A percentile compares a stretch with the other conserved stretches of the same genome.
Conservation (phyloP, 768 basidiomycete genomes). For the Russula abietina region DNA sequence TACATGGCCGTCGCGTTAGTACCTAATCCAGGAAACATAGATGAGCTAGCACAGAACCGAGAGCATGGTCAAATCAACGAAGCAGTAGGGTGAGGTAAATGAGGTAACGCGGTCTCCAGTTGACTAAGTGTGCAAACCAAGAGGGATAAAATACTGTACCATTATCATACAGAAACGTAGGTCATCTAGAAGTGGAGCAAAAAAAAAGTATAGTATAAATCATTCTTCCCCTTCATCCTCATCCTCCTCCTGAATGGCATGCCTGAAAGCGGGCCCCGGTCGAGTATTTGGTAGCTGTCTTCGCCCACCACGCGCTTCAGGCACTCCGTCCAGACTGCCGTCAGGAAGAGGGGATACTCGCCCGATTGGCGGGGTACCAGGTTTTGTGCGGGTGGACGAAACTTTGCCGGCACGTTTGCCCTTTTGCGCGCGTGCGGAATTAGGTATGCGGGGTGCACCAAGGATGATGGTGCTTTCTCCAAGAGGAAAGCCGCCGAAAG, state of each 20-base stretch:
- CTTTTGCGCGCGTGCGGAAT: conserved; percentile 13
- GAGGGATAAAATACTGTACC: conserved; percentile 11
- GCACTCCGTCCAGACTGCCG: conserved; percentile 40
- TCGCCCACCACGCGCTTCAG: conserved; percentile 47
- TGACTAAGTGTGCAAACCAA: conserved; percentile 6
- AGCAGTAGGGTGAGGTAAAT: conserved; percentile 6
- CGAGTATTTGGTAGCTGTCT: conserved; percentile 60
- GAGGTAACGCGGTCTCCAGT: conserved; percentile 2
- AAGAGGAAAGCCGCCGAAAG: conserved; percentile 18
- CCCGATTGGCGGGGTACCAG: conserved; percentile 55
- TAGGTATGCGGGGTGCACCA: conserved; percentile 32
- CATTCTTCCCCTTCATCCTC: conserved; percentile 67
- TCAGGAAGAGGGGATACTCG: conserved; percentile 60
- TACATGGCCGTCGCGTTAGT: conserved; percentile 17
- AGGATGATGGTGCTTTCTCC: conserved; percentile 9
- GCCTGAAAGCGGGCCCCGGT: conserved; percentile 58
- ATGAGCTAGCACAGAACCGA: conserved; percentile 16
- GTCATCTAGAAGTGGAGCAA: conserved; percentile 15
- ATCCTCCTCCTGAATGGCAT: conserved; percentile 79
- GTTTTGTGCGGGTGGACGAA: conserved; percentile 37
- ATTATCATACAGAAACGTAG: conserved; percentile 1
- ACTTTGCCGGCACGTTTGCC: conserved; percentile 17
- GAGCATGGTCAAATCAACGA: conserved; percentile 19
- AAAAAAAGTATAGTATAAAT: not conserved
- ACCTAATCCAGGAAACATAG: conserved; percentile 10